Evolutionary conservation across 345 rosid genomes (phyloP).

Genomic region (Anacardium occidentale): DNA sequence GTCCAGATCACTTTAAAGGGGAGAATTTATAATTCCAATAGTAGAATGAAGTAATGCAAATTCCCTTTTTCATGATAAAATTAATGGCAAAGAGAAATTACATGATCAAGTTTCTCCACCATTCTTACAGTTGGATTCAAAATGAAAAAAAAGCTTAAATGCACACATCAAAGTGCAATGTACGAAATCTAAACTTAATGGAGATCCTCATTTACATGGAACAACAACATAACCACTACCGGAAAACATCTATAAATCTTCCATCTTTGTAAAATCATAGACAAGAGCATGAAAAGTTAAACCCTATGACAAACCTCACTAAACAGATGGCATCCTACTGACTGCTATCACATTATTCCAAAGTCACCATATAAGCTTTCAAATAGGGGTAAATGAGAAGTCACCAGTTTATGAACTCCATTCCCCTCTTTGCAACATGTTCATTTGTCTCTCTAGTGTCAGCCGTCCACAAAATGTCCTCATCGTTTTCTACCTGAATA

Average conservation of each 20-base stretch:
- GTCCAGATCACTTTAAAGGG: background rate
- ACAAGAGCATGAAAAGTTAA: background rate
- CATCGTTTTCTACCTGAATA: constrained; percentile 55
- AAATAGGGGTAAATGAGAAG: background rate
- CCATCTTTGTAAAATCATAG: background rate
- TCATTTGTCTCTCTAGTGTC: constrained; percentile 59
- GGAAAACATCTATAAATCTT: background rate
- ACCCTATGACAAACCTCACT: background rate
- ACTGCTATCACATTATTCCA: background rate
- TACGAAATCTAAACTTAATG: background rate
- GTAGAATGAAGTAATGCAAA: too few species aligned
- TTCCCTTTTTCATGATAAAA: background rate
- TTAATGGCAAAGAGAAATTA: background rate
- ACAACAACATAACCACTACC: background rate
- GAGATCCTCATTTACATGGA: background rate
- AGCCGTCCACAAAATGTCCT: constrained; percentile 56
- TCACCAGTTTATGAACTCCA: constrained; percentile 67
- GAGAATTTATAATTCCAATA: background rate
- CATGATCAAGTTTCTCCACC: background rate
- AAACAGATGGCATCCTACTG: background rate
- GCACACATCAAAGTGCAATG: background rate
- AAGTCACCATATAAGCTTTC: background rate
- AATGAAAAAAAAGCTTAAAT: background rate
- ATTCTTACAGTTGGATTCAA: background rate
- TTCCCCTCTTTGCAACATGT: constrained; percentile 67